Evolutionary conservation across 73 alveolate genomes (phyloP).

Genomic region (Tetrahymena thermophila): DNA sequence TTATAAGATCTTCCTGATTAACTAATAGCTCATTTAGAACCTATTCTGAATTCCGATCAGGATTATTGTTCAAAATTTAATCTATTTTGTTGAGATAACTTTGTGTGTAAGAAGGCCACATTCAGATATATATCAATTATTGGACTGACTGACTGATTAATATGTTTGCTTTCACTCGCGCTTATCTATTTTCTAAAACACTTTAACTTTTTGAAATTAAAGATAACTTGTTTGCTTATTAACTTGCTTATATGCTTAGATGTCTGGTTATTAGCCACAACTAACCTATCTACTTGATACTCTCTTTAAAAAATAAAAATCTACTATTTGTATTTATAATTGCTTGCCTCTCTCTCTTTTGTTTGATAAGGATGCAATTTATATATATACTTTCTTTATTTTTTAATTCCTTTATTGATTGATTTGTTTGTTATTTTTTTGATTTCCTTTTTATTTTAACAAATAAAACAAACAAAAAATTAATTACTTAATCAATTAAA

Average conservation of each 20-base stretch:
- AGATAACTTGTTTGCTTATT: background rate
- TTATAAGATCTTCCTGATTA: background rate
- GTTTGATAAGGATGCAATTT: background rate
- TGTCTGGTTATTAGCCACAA: background rate
- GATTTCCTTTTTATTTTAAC: background rate
- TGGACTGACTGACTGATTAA: background rate
- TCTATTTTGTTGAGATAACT: background rate
- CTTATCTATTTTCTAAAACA: background rate
- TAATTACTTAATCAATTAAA: background rate
- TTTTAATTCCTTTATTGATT: background rate
- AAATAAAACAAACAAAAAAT: background rate
- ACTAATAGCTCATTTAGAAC: background rate
- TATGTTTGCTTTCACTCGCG: background rate
- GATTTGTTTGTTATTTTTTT: background rate
- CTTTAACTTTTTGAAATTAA: background rate
- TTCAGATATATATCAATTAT: background rate
- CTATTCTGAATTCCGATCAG: background rate
- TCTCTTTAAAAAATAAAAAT: background rate
- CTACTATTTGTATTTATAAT: background rate
- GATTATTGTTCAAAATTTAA: background rate
- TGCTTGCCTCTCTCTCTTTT: background rate
- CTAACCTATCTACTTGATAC: background rate
- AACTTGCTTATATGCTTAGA: background rate
- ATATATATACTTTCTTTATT: background rate
- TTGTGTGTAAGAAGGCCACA: background rate